Evolutionary conservation across 1,139 yeast genomes (phyloP).

Genomic region (Pneumocystis sp.): DNA sequence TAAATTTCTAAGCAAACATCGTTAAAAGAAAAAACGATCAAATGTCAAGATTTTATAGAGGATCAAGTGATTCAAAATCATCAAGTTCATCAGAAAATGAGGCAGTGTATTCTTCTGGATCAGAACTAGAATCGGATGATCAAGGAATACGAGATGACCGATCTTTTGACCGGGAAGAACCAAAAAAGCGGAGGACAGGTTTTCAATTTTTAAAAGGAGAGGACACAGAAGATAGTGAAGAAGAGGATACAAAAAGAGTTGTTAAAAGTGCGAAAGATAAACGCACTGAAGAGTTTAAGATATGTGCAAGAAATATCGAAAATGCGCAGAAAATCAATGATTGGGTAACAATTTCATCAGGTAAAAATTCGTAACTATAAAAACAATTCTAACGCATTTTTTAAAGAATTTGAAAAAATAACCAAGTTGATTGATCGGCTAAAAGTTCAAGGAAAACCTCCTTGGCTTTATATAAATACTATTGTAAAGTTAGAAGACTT

Average conservation of each 20-base stretch:
- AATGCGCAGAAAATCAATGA: slow-evolving; percentile 56
- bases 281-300: slow-evolving; percentile 71
- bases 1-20: neutral
- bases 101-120: slow-evolving; percentile 28
- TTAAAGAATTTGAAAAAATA: slow-evolving; percentile 60
- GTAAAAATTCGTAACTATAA: slow-evolving; percentile 4
- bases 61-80: slow-evolving; percentile 37
- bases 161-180: slow-evolving; percentile 13
- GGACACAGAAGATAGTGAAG: slow-evolving; percentile 38
- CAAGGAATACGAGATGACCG: slow-evolving; percentile 10
- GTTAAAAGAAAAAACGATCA: slow-evolving; percentile 3
- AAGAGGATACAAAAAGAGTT: slow-evolving; percentile 58
- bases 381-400: slow-evolving; percentile 8
- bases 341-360: slow-evolving; percentile 54
- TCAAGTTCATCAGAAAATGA: slow-evolving; percentile 37
- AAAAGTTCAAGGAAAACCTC: slow-evolving; percentile 59
- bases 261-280: slow-evolving; percentile 92
- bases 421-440: slow-evolving; percentile 49
- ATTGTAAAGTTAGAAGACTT: slow-evolving; percentile 62
- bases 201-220: slow-evolving; percentile 21
- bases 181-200: slow-evolving; percentile 23
- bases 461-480: slow-evolving; percentile 54
- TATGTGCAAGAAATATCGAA: slow-evolving; percentile 52
- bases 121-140: slow-evolving; percentile 9
- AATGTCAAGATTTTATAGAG: slow-evolving; percentile 66